Conservation (phyloP, 805 yeast genomes). For the Hanseniaspora guilliermondii region DNA sequence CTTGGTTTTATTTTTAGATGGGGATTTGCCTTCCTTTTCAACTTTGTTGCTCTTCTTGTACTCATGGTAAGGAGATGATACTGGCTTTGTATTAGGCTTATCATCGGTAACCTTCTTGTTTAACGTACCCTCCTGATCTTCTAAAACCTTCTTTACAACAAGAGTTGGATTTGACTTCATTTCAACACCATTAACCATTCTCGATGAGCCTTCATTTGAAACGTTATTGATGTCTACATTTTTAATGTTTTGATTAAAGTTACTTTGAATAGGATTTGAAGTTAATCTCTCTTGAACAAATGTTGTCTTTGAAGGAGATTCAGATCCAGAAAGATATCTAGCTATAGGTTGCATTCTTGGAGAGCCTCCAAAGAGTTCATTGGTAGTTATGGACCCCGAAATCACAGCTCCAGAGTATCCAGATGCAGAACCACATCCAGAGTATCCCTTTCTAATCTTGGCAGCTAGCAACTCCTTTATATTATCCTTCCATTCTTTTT, state of each 20-base stretch:
- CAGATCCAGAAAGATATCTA: conserved; percentile 18
- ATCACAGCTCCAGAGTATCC: conserved; percentile 49
- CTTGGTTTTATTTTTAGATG: neutral
- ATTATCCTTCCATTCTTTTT: conserved; percentile 45
- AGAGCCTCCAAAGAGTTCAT: conserved; percentile 26
- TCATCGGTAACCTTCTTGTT: neutral
- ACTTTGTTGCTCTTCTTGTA: neutral
- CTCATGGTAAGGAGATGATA: conserved; percentile 6
- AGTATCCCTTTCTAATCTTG: conserved; percentile 49
- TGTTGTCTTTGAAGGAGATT: conserved; percentile 19
- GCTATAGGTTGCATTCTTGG: conserved; percentile 27
- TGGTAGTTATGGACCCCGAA: conserved; percentile 35
- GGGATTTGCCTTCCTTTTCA: neutral
- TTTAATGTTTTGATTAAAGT: neutral
- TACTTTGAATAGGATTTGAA: conserved; percentile 13
- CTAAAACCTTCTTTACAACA: neutral
- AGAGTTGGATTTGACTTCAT: neutral
- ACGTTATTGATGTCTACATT: neutral
- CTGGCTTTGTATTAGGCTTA: neutral
- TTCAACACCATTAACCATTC: neutral
- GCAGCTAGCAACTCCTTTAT: conserved; percentile 44
- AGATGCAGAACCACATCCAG: conserved; percentile 62
- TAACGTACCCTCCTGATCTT: neutral
- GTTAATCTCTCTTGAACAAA: conserved; percentile 16
- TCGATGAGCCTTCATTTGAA: neutral